Conservation (phyloP, 176 grass and related monocot species). For the Elaeis guineensis region DNA sequence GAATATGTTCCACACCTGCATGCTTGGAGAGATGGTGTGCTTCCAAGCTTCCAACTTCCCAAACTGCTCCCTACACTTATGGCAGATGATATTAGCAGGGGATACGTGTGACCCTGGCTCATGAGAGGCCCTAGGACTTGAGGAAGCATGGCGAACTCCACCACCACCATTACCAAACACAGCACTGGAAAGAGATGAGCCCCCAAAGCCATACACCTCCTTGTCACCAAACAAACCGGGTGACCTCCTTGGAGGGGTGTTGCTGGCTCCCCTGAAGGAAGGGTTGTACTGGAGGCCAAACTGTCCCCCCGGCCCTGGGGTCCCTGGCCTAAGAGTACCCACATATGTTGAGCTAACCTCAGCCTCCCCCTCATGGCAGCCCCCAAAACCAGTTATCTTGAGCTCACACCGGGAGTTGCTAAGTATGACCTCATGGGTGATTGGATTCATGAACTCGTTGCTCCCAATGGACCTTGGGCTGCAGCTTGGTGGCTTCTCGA, state of each 20-base stretch:
- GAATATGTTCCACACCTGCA: conserved; percentile 24
- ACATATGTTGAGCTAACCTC: conserved; percentile 50
- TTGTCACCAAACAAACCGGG: background rate
- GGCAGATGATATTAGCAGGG: conserved; percentile 22
- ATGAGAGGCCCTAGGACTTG: background rate
- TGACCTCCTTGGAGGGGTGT: background rate
- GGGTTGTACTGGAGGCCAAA: conserved; percentile 39
- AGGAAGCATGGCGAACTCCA: background rate
- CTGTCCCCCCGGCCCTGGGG: conserved; percentile 65
- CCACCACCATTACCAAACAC: conserved; percentile 2
- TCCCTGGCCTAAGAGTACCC: conserved; percentile 76
- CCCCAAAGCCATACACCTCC: background rate
- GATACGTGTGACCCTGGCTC: background rate
- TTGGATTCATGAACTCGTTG: background rate
- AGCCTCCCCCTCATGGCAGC: background rate
- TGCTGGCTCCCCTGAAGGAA: conserved; percentile 30
- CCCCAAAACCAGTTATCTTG: background rate
- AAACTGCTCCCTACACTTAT: conserved; percentile 43
- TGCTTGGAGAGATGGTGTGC: conserved; percentile 59
- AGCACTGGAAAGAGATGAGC: background rate
- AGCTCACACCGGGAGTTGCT: background rate
- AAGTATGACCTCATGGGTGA: conserved; percentile 42
- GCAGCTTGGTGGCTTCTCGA: background rate
- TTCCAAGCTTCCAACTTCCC: conserved; percentile 33
- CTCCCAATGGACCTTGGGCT: background rate